These are phyloP conservation scores for Hypoxylon intermedium DNA, from an alignment of 495 filamentous ascomycete species.

Conservation along the genomic window DNA sequence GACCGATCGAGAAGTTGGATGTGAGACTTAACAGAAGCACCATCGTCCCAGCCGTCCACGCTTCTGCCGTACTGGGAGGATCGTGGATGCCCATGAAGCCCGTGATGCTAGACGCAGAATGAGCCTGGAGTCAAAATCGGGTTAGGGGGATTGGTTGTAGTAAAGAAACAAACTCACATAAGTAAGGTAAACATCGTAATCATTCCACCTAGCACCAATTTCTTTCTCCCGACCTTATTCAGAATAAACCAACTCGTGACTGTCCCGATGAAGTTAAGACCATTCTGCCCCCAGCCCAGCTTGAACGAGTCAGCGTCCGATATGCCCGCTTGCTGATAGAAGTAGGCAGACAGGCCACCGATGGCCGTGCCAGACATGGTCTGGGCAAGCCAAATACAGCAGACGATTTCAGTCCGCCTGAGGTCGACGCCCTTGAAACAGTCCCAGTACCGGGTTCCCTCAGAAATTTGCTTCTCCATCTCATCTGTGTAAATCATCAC, in stretches of 20 bases:
- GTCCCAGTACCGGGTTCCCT: conserved; percentile 64
- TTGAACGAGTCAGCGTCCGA: conserved; percentile 60
- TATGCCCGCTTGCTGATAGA: conserved; percentile 73
- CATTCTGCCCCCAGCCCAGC: conserved; percentile 48
- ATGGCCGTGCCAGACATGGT: conserved; percentile 73
- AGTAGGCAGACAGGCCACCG: conserved; percentile 73
- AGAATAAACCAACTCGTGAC: conserved; percentile 61
- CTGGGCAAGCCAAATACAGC: conserved; percentile 74
- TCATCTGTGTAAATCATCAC: conserved; percentile 60
- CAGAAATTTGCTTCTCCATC: conserved; percentile 64
- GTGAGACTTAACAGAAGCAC: conserved; percentile 51
- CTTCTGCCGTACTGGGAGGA: conserved; percentile 34
- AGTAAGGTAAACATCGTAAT: conserved; percentile 51
- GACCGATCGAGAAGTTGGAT: conserved; percentile 62
- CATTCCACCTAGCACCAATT: conserved; percentile 61
- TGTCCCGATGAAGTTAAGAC: conserved; percentile 60
- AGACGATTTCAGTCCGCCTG: conserved; percentile 73
- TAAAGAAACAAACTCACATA: conserved; percentile 32
- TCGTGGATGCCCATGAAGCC: conserved; percentile 46
- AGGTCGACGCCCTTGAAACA: conserved; percentile 72
- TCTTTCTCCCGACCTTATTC: conserved; percentile 55
- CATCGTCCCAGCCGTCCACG: conserved; percentile 59
- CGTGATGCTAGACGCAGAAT: conserved; percentile 39
- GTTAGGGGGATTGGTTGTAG: background rate
- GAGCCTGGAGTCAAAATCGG: conserved; percentile 1